Evolutionary conservation across 805 yeast species (phyloP), one percentile per base, ranked within the genome.

Genomic region (Candida vartiovaarae): DNA sequence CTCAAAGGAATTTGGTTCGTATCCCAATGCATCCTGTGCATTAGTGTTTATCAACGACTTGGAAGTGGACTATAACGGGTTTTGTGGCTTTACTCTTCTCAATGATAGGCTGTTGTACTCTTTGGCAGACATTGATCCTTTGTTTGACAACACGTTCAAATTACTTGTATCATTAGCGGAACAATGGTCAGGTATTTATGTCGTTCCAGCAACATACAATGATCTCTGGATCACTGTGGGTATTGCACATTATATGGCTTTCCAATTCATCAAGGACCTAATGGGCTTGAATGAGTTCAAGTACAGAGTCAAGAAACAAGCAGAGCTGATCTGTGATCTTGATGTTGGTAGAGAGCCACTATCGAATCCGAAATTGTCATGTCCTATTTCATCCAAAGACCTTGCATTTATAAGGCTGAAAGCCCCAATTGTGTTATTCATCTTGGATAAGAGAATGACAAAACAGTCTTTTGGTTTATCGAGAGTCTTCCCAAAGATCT

Each of bases 111-210:
- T 88, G 8, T 61, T 93, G 8, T 91, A 87, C 55, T 80, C 90
- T 0, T 72, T 91, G 0, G 76, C 77, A 31, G 65, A 79, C 8
- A 80, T 93, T 30, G 99, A 93, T 51, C 91, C 95, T 1, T 70
- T 87, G 43, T 81, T 84, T 52, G 56, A 75, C 0, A 74, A 78
- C 3, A 85, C 96, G 0, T 88, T 85, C 47, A 59, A 68, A 0
- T 61, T 93, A 3, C 72, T 91, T 0, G 75, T 78, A 44, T 80
- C 86, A 0, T 62, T 93, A 23, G 84, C 98, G 0, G 75, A 78
- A 4, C 99, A 93, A 61, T 93, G 97, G 95, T 77, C 95, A 0
- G 96, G 97, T 15, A 82, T 93, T 32, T 87, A 86, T 59, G 87
- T 93, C 20, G 82, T 88, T 3, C 96, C 98, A 0, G 74, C 74